Evolutionary conservation across 2,329 filamentous ascomycete genomes (phyloP).

Genomic region (Apiospora sp.): DNA sequence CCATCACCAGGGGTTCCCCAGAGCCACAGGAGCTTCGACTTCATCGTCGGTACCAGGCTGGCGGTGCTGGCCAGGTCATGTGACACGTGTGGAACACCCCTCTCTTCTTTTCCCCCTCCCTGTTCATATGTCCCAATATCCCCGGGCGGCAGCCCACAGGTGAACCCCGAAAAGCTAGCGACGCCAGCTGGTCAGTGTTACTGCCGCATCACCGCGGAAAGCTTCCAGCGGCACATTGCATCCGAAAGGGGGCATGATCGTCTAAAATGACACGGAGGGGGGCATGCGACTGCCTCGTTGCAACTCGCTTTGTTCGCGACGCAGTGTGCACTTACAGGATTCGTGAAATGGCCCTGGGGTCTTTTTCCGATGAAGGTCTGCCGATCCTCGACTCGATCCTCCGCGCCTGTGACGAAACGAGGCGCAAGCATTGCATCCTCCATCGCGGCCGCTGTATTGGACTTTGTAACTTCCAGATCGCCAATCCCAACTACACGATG

Average conservation of each 20-base stretch:
- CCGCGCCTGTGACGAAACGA: neutral
- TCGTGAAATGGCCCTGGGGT: neutral
- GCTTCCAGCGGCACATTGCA: conserved; percentile 4
- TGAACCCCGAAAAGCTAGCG: conserved; percentile 14
- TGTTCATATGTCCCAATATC: neutral
- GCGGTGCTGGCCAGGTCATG: conserved; percentile 1
- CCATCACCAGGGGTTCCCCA: neutral
- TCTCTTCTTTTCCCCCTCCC: neutral
- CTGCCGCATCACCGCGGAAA: conserved; percentile 13
- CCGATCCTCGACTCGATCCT: neutral
- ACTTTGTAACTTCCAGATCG: neutral
- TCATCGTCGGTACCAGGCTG: conserved; percentile 22
- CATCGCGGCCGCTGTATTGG: neutral
- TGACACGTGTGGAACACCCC: conserved; percentile 3
- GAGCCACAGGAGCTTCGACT: conserved; percentile 13
- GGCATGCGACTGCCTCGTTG: neutral
- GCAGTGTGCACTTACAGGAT: neutral
- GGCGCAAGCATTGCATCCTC: conserved; percentile 13
- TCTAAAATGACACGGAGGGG: neutral
- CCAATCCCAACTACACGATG: neutral
- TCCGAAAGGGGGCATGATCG: neutral
- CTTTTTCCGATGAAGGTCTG: conserved; percentile 9
- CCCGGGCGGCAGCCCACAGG: conserved; percentile 18
- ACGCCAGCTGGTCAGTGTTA: conserved; percentile 21
- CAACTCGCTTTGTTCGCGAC: conserved; percentile 3